Conservation (phyloP, 192 early-diverging fungal genomes). For the Dissophora globulifera region DNA sequence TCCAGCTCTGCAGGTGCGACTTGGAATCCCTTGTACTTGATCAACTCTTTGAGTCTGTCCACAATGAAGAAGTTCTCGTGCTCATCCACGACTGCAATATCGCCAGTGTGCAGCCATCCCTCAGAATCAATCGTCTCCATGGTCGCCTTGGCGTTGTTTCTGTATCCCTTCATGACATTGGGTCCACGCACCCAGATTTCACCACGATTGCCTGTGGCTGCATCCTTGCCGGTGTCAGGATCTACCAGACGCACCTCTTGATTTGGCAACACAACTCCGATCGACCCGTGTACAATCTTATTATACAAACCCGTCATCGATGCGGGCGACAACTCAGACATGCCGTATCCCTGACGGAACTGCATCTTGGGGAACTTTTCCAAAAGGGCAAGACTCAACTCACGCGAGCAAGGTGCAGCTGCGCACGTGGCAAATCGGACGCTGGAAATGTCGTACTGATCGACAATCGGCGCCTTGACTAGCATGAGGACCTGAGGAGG, state of each 20-base stretch:
- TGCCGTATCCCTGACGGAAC: conserved; percentile 39
- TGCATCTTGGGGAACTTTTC: conserved; percentile 9
- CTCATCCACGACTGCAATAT: too few species aligned
- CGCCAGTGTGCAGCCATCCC: too few species aligned
- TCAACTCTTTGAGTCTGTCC: too few species aligned
- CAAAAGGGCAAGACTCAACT: conserved; percentile 19
- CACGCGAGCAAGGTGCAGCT: conserved; percentile 28
- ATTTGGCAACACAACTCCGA: conserved; percentile 76
- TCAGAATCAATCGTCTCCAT: too few species aligned
- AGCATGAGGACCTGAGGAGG: conserved; percentile 76
- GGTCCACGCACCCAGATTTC: conserved; percentile 79
- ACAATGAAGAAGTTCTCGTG: too few species aligned
- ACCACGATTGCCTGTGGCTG: conserved; percentile 42
- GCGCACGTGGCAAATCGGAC: conserved; percentile 37
- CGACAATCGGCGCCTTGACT: conserved; percentile 69
- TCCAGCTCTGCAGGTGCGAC: conserved; percentile 91
- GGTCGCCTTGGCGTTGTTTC: too few species aligned
- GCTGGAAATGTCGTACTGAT: conserved; percentile 69
- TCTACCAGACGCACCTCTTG: conserved; percentile 78
- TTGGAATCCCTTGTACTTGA: conserved; percentile 86
- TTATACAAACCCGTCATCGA: conserved; percentile 1
- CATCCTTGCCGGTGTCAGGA: conserved; percentile 61
- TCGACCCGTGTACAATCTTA: conserved; percentile 52
- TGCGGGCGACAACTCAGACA: conserved; percentile 39
- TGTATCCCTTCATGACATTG: conserved; percentile 75